phyloP scores from a whole-genome alignment of 2,329 filamentous ascomycete species.

The Fusarium verticillioides region DNA sequence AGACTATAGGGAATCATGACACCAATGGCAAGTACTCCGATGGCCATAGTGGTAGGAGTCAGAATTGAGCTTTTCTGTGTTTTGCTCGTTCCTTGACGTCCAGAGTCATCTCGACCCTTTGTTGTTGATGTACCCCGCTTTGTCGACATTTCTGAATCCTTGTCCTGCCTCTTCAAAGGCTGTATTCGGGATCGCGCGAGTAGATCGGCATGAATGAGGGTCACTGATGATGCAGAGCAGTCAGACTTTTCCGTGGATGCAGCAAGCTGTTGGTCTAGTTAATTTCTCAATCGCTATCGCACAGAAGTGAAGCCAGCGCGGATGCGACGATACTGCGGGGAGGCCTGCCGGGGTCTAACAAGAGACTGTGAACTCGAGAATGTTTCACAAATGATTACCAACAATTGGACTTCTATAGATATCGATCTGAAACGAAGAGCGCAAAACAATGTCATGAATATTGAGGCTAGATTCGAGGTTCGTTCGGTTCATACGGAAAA shows the following conservation, averaged over 20 bases:
- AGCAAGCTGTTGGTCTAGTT: neutral
- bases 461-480: neutral
- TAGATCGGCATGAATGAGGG: too few species aligned
- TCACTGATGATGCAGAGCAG: neutral
- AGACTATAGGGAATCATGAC: neutral
- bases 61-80: neutral
- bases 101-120: neutral
- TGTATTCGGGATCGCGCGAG: neutral
- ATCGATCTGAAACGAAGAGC: neutral
- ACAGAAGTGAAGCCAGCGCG: neutral
- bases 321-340: neutral
- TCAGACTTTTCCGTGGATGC: neutral
- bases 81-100: neutral
- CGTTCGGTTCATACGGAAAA: neutral
- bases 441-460: neutral
- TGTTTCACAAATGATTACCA: too few species aligned
- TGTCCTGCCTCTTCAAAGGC: neutral
- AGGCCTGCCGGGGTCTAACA: neutral
- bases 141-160: neutral
- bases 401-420: rapidly evolving
- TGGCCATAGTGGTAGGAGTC: neutral
- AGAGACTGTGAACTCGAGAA: neutral
- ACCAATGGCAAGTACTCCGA: slow-evolving; percentile 2
- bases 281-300: neutral
- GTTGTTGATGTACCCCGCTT: slow-evolving; percentile 16